Evolutionary conservation across 116 monocot species (phyloP).

Genomic region (Phalaenopsis hybrid): DNA sequence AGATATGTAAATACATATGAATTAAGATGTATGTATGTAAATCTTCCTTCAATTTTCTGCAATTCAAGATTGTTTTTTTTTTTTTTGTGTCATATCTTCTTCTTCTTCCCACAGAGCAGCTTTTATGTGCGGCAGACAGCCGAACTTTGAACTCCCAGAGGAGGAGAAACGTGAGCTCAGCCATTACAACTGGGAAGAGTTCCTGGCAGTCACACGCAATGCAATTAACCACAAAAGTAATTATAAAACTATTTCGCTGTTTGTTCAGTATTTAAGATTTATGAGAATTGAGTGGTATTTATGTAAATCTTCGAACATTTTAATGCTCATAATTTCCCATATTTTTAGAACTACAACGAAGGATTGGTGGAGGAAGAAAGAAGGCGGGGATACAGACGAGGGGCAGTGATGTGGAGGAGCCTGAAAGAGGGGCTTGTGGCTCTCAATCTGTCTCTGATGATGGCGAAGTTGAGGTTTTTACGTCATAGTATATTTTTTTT

Average conservation of each 20-base stretch:
- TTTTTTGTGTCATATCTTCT: no score
- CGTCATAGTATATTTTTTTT: neutral
- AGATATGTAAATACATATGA: no score
- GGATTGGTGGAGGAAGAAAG: constrained; percentile 12
- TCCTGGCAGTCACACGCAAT: constrained; percentile 47
- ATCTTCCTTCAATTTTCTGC: no score
- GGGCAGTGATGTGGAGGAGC: neutral
- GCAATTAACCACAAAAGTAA: constrained; percentile 67
- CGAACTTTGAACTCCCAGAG: constrained; percentile 64
- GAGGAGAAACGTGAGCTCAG: constrained; percentile 64
- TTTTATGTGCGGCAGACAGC: constrained; percentile 79
- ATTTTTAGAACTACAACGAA: constrained; percentile 29
- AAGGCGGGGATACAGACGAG: constrained; percentile 1
- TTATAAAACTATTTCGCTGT: no score
- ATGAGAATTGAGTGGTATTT: no score
- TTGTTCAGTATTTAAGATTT: no score
- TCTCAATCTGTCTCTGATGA: constrained; percentile 20
- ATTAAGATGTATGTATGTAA: no score
- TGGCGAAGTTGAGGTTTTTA: constrained; percentile 13
- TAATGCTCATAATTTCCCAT: no score
- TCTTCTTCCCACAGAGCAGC: constrained; percentile 43
- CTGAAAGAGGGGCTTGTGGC: neutral
- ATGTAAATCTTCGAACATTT: no score
- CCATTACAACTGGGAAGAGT: constrained; percentile 68
- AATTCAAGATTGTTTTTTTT: no score